Evolutionary conservation across 345 rosid species (phyloP), one percentile per base, ranked within the genome.

Genomic region (Citrus australasica): DNA sequence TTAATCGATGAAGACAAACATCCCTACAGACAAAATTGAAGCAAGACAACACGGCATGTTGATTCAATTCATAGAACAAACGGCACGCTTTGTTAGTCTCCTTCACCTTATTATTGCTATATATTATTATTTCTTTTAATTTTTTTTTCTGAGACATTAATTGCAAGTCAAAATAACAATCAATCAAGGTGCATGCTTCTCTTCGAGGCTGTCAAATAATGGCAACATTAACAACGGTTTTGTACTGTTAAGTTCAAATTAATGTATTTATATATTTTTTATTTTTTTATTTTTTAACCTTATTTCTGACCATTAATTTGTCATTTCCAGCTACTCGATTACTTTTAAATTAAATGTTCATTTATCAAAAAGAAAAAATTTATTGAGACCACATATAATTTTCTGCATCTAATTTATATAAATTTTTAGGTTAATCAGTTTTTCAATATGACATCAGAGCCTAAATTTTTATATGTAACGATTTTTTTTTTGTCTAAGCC

Each of bases 31-130:
- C 40, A 68, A 30, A n/a, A n/a, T 68, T 38, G 58, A 69, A n/a
- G 16, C 62, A 60, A 17, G 55, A 46, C 24, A 32, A 11, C 70
- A 72, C 55, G 58, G 64, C 65, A 72, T 55, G 75, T 56, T 55
- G 75, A 19, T 53, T 63, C 35, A 11, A 7, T 35, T 32, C 21
- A 21, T 30, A 21, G 65, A 21, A 22, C 28, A 55, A 24, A 59
- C 33, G 67, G 65, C 79, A 76, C 71, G 79, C 79, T 33, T 66
- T 17, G 33, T 66, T 24, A 51, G 2, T 55, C 24, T 25, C 38
- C 66, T 58, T 37, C 2, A 6, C 19, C 61, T 30, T 51, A 16
- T 51, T 10, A 37, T 55, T 53, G 16, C 24, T 17, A 4, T 1
- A 4, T 21, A 5, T 73, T 27, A 27, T 74, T 40, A 61, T 58